phyloP scores from a whole-genome alignment of 192 early-diverging fungal species.

The Polychytrium aggregatum region DNA sequence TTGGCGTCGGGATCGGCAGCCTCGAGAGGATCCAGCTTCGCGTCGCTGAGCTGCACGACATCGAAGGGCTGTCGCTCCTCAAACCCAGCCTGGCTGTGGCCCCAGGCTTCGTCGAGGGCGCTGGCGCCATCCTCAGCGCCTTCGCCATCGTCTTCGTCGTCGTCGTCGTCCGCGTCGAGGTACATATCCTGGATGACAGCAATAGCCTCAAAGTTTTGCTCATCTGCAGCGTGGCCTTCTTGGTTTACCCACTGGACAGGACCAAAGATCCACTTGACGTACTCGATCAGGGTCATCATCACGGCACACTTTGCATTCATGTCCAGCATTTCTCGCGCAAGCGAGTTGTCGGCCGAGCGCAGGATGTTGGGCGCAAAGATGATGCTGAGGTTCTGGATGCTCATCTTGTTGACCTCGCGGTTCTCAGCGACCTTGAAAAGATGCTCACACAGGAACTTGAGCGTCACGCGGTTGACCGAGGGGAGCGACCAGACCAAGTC shows the following conservation, averaged over 20 bases:
- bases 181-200: too few species aligned
- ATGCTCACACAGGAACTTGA: constrained; percentile 40
- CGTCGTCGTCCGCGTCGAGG: too few species aligned
- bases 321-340: constrained; percentile 19
- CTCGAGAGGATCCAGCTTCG: too few species aligned
- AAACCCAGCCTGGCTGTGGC: too few species aligned
- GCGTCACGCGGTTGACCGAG: constrained; percentile 25
- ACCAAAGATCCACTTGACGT: constrained; percentile 45
- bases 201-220: too few species aligned
- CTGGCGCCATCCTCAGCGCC: too few species aligned
- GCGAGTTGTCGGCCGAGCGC: constrained; percentile 15
- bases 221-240: too few species aligned
- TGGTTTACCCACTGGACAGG: constrained; percentile 48
- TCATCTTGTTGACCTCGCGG: constrained; percentile 74
- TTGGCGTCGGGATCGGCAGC: too few species aligned
- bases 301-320: constrained; percentile 28
- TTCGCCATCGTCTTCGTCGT: too few species aligned
- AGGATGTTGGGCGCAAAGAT: constrained; percentile 86
- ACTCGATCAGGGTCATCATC: constrained; percentile 37
- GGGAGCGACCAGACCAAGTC: constrained; percentile 41
- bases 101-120: too few species aligned
- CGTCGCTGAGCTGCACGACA: too few species aligned
- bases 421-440: constrained; percentile 43
- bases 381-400: constrained; percentile 79
- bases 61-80: too few species aligned